A percentile compares a stretch with the other conserved stretches of the same genome.
phyloP scores from a whole-genome alignment of 2,329 filamentous ascomycete species.

The Teratosphaeria viscida region DNA sequence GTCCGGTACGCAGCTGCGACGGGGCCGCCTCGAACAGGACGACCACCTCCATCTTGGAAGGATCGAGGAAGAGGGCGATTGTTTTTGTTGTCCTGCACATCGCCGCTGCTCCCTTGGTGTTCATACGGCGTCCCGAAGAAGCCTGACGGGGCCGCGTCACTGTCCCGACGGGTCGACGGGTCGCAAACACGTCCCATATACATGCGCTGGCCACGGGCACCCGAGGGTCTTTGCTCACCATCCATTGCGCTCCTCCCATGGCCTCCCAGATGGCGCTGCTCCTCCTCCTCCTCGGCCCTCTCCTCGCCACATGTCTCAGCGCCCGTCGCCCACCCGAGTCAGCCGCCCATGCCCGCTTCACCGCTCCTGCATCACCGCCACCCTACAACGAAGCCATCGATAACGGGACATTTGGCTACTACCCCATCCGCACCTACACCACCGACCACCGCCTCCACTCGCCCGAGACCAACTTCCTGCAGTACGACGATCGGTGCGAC shows the following conservation, averaged over 20 bases:
- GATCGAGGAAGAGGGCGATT: background rate
- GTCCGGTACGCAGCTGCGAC: background rate
- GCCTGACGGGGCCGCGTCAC: background rate
- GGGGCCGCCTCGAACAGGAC: background rate
- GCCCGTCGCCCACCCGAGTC: conserved; percentile 2
- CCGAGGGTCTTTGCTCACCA: background rate
- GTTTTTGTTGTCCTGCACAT: background rate
- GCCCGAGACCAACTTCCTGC: conserved; percentile 19
- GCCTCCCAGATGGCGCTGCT: conserved; percentile 7
- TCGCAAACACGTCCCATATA: background rate
- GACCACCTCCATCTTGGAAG: background rate
- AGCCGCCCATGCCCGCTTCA: background rate
- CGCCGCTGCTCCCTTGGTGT: background rate
- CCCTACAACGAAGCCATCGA: conserved; percentile 16
- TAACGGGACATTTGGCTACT: conserved; percentile 20
- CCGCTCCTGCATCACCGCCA: background rate
- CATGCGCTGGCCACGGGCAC: background rate
- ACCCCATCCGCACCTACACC: conserved; percentile 16
- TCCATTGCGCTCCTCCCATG: background rate
- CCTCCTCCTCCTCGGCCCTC: conserved; percentile 16
- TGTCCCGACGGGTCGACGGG: background rate
- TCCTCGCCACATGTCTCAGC: conserved; percentile 10
- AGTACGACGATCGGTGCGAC: conserved; percentile 18
- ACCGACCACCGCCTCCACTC: conserved; percentile 13
- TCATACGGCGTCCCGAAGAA: background rate